Base-by-base conservation (phyloP, 768 basidiomycete species). In the Phanerochaete carnosa region DNA sequence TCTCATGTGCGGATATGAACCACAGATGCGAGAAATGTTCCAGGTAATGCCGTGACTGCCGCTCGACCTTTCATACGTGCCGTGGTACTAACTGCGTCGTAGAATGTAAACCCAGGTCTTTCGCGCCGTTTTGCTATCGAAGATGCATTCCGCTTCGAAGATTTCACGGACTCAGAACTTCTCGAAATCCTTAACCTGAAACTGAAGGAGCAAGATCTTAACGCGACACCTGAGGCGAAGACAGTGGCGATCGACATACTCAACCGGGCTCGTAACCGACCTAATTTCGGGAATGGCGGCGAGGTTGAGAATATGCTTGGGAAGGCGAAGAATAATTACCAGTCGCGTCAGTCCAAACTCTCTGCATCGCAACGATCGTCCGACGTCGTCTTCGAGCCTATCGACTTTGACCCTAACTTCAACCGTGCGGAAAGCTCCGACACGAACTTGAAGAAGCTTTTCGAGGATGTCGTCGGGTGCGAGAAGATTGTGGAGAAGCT, bases 1-100 rank as follows among this genome's bases (percentile, higher is more conserved):
- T 0, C 72, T 90, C 12, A 69, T 89, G 46, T 68, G 87, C 1
- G 88, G 88, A 0, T 90, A 89, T 70, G 82, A 83, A 59, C 76
- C 81, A 4, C 76, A 88, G 65, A 89, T 89, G 80, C 68, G 72
- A n/a, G 83, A 89, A 26, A 90, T 90, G 89, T 89, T 89, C 71
- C 85, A 87, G 75, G 88, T 81, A 68, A 47, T 74, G 4, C 19
- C 25, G 39, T n/a, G 13, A 30, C 2, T 23, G 23, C 25, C 16
- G 2, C 47, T 26, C 25, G 26, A 19, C 16, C 9, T n/a, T n/a
- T n/a, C n/a, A n/a, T n/a, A n/a, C n/a, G n/a, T n/a, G n/a, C 45
- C 9, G 23, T 59, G 25, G 58, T 54, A 57, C 45, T 51, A 28
- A 51, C 49, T 13, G 52, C 16, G 4, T 35, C 11, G 9, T 45